Conservation (phyloP, 441 rosid genomes). For the Croton setiger region DNA sequence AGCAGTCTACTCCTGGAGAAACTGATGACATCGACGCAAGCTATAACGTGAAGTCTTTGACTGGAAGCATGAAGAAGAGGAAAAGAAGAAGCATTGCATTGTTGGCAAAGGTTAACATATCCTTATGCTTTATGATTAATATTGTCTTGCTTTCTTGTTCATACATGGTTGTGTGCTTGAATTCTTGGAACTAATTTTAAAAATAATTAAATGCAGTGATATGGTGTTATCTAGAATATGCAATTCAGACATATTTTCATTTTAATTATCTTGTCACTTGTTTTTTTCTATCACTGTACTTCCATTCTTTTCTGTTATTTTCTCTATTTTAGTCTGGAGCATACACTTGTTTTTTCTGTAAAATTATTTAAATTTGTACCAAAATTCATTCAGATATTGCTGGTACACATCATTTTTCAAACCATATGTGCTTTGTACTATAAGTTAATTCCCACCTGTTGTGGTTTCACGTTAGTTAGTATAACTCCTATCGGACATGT, state of each 20-base stretch:
- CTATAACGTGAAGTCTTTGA: constrained; percentile 43
- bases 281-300: not conserved
- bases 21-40: constrained; percentile 32
- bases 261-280: not conserved
- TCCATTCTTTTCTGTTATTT: not conserved
- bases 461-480: not conserved
- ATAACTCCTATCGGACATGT: too few species aligned
- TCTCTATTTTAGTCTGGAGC: not conserved
- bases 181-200: not conserved
- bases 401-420: not conserved
- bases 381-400: not conserved
- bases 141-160: constrained; percentile 11
- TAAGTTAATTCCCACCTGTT: too few species aligned
- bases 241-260: not conserved
- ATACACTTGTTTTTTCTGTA: not conserved
- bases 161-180: constrained; percentile 1
- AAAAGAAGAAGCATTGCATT: constrained; percentile 75
- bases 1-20: constrained; percentile 40
- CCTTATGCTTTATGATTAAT: constrained; percentile 2
- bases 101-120: constrained; percentile 61
- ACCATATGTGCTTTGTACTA: not conserved
- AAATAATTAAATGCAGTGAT: not conserved
- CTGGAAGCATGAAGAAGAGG: constrained; percentile 67
- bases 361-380: not conserved
- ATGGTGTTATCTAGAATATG: not conserved